Conservation (phyloP, 2,329 filamentous ascomycete genomes). For the Orbilia ellipsospora region DNA sequence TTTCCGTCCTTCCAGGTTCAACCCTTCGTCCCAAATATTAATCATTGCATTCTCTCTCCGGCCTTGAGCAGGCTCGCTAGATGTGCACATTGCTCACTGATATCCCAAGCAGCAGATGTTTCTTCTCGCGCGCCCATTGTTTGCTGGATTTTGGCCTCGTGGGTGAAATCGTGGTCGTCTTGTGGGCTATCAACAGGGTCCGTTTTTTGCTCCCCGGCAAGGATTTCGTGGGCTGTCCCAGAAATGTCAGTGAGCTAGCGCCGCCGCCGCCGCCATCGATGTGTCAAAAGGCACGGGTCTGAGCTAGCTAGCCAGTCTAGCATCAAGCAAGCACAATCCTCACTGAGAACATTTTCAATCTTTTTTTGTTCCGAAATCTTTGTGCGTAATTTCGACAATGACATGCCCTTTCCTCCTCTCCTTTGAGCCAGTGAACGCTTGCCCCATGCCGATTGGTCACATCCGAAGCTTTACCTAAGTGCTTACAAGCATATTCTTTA, state of each 20-base stretch:
- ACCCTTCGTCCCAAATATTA: slow-evolving; percentile 34
- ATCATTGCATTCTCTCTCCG: no score
- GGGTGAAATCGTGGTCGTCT: slow-evolving; percentile 39
- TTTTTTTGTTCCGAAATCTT: slow-evolving; percentile 33
- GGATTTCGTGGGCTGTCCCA: slow-evolving; percentile 11
- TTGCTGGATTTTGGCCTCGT: slow-evolving; percentile 23
- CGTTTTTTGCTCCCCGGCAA: slow-evolving; percentile 1
- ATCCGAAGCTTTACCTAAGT: slow-evolving; percentile 34
- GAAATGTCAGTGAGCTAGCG: slow-evolving; percentile 14
- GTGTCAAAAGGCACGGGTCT: slow-evolving; percentile 7
- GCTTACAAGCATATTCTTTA: slow-evolving; percentile 10
- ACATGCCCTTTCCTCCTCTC: slow-evolving; percentile 12
- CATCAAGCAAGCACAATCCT: neutral
- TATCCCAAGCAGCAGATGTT: neutral
- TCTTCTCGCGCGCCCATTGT: slow-evolving; percentile 3
- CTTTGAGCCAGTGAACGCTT: slow-evolving; percentile 29
- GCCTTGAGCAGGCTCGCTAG: neutral
- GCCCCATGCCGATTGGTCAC: slow-evolving; percentile 30
- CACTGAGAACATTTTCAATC: neutral
- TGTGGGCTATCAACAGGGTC: slow-evolving; percentile 27
- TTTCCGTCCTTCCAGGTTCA: slow-evolving; percentile 48
- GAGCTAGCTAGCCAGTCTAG: neutral
- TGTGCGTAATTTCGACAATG: slow-evolving; percentile 30
- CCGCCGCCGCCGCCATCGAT: slow-evolving; percentile 2
- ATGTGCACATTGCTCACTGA: neutral